Base-by-base conservation (phyloP, 768 basidiomycete species). In the Hebeloma cylindrosporum region DNA sequence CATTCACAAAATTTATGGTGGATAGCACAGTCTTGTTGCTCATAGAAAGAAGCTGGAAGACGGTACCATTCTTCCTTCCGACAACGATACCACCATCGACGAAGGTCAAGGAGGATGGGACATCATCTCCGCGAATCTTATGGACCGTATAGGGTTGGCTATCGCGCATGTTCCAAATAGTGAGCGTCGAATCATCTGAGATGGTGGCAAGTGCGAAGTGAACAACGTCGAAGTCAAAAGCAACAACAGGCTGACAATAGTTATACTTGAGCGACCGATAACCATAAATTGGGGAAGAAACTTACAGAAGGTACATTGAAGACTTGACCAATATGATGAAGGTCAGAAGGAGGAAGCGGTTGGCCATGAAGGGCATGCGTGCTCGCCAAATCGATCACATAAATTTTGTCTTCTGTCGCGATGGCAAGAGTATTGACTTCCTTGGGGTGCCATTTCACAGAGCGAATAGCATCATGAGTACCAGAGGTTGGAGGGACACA, bases 391-490 rank as follows among this genome's bases (percentile, higher is more conserved):
- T 93, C 87, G 58, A 92, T 74, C 29, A 91, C 67, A 64, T 83
- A 89, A 55, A 92, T 74, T 54, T 79, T 82, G 44, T 74, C 79
- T 52, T 85, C 83, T 0, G 87, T 88, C 14, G 89, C 89, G n/a
- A 92, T 83, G 3, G 89, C 90, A 32, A 92, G 72, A 7, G 79
- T 83, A 59, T 89, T 84, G 2, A 79, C 74, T 45, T 91, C 82
- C 61, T 85, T 88, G 9, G 89, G 86, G 54, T 93, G 87, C 90
- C 90, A 92, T 61, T 91, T 91, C 46, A 92, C 89, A 9, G 86
- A 79, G 51, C 85, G 86, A 22, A 92, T 72, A 18, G 81, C 79
- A 35, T 85, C 80, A 35, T 82, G 80, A 41, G 76, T 74, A 22
- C 70, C 69, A 30, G 61, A 67, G 7, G 83, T 71, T 7, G 89